phyloP scores from a whole-genome alignment of 495 filamentous ascomycete species.

The Penicillium paxilli region DNA sequence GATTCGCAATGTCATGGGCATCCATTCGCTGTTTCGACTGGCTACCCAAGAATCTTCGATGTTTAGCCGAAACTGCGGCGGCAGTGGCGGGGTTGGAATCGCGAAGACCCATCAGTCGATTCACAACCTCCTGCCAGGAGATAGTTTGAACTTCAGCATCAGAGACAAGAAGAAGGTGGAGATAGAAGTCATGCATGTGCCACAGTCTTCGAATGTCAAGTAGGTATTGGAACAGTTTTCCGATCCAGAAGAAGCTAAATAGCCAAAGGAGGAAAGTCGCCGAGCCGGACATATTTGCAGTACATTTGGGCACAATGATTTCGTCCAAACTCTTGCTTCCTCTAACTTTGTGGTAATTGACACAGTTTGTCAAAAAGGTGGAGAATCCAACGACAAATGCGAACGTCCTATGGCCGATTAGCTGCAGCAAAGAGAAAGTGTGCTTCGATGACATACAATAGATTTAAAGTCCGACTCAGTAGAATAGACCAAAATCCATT shows the following conservation, averaged over 20 bases:
- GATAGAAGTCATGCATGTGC: constrained; percentile 86
- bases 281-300: constrained; percentile 77
- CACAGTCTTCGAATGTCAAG: constrained; percentile 73
- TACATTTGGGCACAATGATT: constrained; percentile 80
- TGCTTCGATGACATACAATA: constrained; percentile 60
- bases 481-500: constrained; percentile 90
- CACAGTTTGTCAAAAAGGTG: constrained; percentile 83
- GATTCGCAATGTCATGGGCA: constrained; percentile 95
- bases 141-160: constrained; percentile 95
- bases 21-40: constrained; percentile 95
- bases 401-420: constrained; percentile 49
- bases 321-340: constrained; percentile 72
- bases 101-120: constrained; percentile 80
- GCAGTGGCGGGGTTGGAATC: constrained; percentile 87
- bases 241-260: constrained; percentile 85
- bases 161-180: constrained; percentile 79
- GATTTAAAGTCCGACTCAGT: constrained; percentile 64
- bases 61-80: constrained; percentile 56
- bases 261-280: constrained; percentile 82
- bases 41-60: constrained; percentile 70
- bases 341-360: constrained; percentile 77
- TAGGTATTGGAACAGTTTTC: constrained; percentile 71
- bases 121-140: constrained; percentile 93
- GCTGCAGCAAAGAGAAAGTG: not conserved
- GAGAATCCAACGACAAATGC: constrained; percentile 82